Conservation (phyloP, 441 rosid genomes). For the Pelargonium australe region DNA sequence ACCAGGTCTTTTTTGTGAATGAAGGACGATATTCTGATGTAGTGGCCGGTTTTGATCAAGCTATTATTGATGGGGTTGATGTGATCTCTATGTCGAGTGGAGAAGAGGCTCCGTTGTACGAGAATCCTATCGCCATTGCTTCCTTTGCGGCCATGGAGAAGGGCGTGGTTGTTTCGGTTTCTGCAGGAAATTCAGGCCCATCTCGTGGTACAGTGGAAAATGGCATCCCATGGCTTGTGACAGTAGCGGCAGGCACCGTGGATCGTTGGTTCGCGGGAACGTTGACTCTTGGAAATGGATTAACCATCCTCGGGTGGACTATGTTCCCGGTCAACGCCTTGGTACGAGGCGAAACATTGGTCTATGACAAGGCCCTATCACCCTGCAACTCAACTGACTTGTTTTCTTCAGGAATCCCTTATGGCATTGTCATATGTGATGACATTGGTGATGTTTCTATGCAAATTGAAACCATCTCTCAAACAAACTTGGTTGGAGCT, state of each 20-base stretch:
- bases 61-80: conserved; percentile 46
- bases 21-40: conserved; percentile 43
- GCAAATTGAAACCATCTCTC: conserved; percentile 17
- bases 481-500: conserved; percentile 24
- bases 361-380: conserved; percentile 30
- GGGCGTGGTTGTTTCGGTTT: conserved; percentile 36
- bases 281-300: conserved; percentile 31
- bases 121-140: conserved; percentile 49
- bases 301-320: conserved; percentile 31
- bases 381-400: conserved; percentile 32
- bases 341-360: conserved; percentile 15
- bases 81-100: conserved; percentile 52
- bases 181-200: conserved; percentile 46
- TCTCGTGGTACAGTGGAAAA: conserved; percentile 32
- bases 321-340: conserved; percentile 34
- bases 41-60: conserved; percentile 47
- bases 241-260: conserved; percentile 47
- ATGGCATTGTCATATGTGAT: conserved; percentile 31
- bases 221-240: conserved; percentile 47
- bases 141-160: conserved; percentile 51
- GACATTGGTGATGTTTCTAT: not conserved
- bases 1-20: conserved; percentile 37
- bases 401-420: not conserved
- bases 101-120: conserved; percentile 30
- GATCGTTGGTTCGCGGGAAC: conserved; percentile 39